A percentile compares a stretch with the other conserved stretches of the same genome.
Conservation (phyloP, 129 eudicot species). For the Deinandra increscens region DNA sequence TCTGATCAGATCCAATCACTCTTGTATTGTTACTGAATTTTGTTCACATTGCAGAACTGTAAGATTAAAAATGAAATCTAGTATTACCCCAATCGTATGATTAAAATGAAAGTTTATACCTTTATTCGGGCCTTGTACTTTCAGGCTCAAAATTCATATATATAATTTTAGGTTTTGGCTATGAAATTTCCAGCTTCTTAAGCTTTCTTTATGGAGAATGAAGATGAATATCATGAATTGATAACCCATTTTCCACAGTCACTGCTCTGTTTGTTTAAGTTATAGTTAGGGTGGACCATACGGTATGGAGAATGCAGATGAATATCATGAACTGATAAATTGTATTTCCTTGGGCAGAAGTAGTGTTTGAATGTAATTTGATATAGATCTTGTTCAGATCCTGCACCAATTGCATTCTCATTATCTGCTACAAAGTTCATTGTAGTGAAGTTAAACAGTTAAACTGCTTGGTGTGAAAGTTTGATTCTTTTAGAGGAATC, state of each 20-base stretch:
- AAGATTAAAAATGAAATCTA: no score
- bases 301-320: not conserved
- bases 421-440: slow-evolving; percentile 5
- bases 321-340: not conserved
- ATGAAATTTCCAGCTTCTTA: not conserved
- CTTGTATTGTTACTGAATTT: not conserved
- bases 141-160: not conserved
- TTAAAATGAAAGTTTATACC: not conserved
- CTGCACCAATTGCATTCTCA: not conserved
- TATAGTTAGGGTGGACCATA: not conserved
- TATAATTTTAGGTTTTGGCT: slow-evolving; percentile 5
- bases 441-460: slow-evolving; percentile 6
- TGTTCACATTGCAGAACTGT: slow-evolving; percentile 5
- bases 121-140: slow-evolving; percentile 6
- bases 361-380: slow-evolving; percentile 13
- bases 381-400: slow-evolving; percentile 9
- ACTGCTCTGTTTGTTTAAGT: not conserved
- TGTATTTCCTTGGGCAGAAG: slow-evolving; percentile 4
- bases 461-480: slow-evolving; percentile 10
- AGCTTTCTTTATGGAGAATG: not conserved
- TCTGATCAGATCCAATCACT: slow-evolving; percentile 19
- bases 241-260: no score
- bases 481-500: not conserved
- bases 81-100: not conserved
- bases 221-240: no score